Evolutionary conservation across 1,284 basidiomycete genomes (phyloP).

Genomic region (Cryptococcus jaspeensis): DNA sequence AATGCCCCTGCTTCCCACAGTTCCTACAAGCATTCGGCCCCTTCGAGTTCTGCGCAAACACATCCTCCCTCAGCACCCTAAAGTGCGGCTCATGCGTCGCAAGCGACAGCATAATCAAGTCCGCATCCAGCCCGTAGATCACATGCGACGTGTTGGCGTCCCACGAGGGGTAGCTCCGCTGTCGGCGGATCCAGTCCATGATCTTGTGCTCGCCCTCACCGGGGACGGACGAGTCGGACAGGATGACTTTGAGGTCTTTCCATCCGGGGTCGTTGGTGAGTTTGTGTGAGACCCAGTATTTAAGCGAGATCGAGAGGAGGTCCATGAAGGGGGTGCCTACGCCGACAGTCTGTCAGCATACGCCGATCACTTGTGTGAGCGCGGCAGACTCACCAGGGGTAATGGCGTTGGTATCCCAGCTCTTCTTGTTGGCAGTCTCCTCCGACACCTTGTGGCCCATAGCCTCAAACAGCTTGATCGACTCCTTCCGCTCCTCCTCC

Average conservation of each 20-base stretch:
- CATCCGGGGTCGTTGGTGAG: constrained; percentile 94
- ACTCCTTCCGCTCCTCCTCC: constrained; percentile 77
- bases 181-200: constrained; percentile 95
- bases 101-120: constrained; percentile 97
- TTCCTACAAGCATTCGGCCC: constrained; percentile 69
- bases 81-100: constrained; percentile 99
- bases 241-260: constrained; percentile 90
- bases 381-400: constrained; percentile 63
- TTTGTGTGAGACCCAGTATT: constrained; percentile 96
- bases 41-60: constrained; percentile 81
- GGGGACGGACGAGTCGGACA: constrained; percentile 95
- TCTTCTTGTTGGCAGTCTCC: constrained; percentile 76
- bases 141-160: constrained; percentile 95
- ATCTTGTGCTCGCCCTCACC: constrained; percentile 99
- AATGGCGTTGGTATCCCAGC: constrained; percentile 98
- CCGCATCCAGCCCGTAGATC: constrained; percentile 97
- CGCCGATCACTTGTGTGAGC: background rate
- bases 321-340: constrained; percentile 94
- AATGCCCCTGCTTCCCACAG: constrained; percentile 92
- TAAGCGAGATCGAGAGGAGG: constrained; percentile 77
- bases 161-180: constrained; percentile 80
- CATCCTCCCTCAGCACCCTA: constrained; percentile 95
- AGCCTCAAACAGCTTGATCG: constrained; percentile 84
- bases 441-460: constrained; percentile 89
- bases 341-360: too few species aligned